Base-by-base conservation (phyloP, 495 filamentous ascomycete genomes). In the Antarctomyces pellizariae region DNA sequence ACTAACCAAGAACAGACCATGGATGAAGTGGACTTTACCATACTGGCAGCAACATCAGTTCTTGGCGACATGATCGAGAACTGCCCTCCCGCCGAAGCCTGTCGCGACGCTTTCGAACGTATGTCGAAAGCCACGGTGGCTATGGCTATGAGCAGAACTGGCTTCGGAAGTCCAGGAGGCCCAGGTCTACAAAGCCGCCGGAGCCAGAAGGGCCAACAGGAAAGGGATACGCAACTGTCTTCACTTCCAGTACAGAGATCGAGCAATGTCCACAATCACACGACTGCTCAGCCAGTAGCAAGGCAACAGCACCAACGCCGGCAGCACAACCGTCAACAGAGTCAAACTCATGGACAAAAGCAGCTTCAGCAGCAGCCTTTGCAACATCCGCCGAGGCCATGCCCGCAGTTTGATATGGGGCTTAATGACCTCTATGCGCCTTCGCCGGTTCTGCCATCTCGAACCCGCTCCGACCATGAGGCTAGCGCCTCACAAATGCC, bases 1-100 rank as follows among this genome's bases (percentile, higher is more conserved):
- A n/a, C n/a, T n/a, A n/a, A n/a, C n/a, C n/a, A n/a, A n/a, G n/a
- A n/a, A 7, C 37, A 86, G 75, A 71, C 77, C 3, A 71, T 91
- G 48, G 83, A 93, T 36, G 84, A 93, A 42, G 79, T 95, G 11
- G 84, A 95, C 41, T 90, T 90, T 42, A 92, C 84, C 6, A 75
- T 93, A 12, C 62, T 92, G 26, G 78, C 83, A n/a, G 84, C 80
- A 13, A 92, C 73, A 10, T 92, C 84, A n/a, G 73, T 82, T 3
- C 53, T 82, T 1, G 62, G 60, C 5, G 75, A 80, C 40, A 44
- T 82, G 25, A 71, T 73, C 33, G 65, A 72, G 29, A 75, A 76
- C 44, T 82, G 75, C 38, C 75, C 75, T 7, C 75, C 75, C 0
- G 75, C 75, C 5, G 73, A 78, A 53, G 71, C 72, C 14, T 95